These are phyloP conservation scores for Hirschfeldia incana DNA, from an alignment of 345 rosid species.

Conservation along the genomic window DNA sequence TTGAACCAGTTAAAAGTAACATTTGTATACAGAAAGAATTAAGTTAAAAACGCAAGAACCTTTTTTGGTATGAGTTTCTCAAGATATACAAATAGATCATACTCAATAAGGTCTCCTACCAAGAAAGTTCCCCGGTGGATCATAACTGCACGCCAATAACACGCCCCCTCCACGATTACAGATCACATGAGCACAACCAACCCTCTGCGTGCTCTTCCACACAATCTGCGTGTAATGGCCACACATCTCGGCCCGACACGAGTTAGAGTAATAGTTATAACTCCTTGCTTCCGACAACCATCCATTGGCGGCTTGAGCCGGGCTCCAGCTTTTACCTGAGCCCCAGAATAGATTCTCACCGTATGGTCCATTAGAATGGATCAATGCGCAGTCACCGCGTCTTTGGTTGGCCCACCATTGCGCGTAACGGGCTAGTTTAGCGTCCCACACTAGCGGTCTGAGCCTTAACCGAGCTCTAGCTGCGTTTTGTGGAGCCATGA, in stretches of 20 bases:
- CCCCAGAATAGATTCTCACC: conserved; percentile 99
- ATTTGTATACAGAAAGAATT: conserved; percentile 13
- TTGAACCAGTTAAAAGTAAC: conserved; percentile 17
- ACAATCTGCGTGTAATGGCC: conserved; percentile 93
- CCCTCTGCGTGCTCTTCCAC: conserved; percentile 55
- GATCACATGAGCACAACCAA: conserved; percentile 73
- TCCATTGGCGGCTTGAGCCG: conserved; percentile 60
- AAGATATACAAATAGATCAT: conserved; percentile 23
- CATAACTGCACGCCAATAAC: conserved; percentile 77
- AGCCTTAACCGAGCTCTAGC: conserved; percentile 53
- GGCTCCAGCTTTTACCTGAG: conserved; percentile 70
- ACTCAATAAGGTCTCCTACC: conserved; percentile 76
- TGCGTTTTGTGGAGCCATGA: conserved; percentile 72
- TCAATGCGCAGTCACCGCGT: conserved; percentile 61
- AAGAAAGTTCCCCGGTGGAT: conserved; percentile 86
- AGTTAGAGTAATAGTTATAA: conserved; percentile 57
- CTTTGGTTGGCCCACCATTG: conserved; percentile 63
- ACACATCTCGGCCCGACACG: conserved; percentile 56
- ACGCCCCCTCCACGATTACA: conserved; percentile 58
- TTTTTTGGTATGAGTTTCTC: not conserved
- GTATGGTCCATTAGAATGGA: conserved; percentile 77
- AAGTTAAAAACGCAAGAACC: conserved; percentile 23
- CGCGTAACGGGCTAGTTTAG: conserved; percentile 53
- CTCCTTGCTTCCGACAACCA: conserved; percentile 68
- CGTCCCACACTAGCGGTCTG: conserved; percentile 62